Evolutionary conservation across 257 asterid species (phyloP), one percentile per base, ranked within the genome.

Genomic region (Nicotiana undulata): DNA sequence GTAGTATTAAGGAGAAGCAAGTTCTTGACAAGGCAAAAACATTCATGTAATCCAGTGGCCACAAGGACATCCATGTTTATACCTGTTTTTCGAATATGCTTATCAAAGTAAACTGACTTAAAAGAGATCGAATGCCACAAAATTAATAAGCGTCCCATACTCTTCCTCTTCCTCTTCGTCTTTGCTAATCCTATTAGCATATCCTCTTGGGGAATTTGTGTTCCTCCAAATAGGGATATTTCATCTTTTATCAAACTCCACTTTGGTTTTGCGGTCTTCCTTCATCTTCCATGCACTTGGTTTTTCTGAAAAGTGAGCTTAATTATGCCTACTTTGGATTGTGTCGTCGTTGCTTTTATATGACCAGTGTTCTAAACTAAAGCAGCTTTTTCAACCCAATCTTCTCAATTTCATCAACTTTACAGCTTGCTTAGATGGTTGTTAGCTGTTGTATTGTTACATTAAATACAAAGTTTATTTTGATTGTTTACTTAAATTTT

Each of bases 201-300:
- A 10, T 76, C 77, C 72, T 52, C 53, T 31, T 31, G 26, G 0
- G 32, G 44, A 26, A 64, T 18, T 55, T 44, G 79, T 82, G 82
- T 77, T 82, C 68, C 72, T 67, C 61, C 60, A 29, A 56, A 28
- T 58, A 72, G 59, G 75, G 81, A 52, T 53, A 26, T 3, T 10
- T 51, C 12, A 51, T 51, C 18, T 49, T 51, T 12, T 12, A 17
- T 63, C 17, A n/a, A 64, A 78, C 82, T 81, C 70, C 59, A 58
- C 51, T 52, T 26, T 64, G 68, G 59, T 77, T 58, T 70, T 63
- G 81, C 55, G 81, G 75, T 15, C 18, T 13, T 76, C 80, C 74
- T 64, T 75, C 75, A 31, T 63, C 53, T 24, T 46, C 83, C 13
- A 20, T 40, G 64, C 82, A 82, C 85, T 78, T 67, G 77, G 82